Conservation (phyloP, 805 yeast genomes). For the Yarrowia yakushimensis region DNA sequence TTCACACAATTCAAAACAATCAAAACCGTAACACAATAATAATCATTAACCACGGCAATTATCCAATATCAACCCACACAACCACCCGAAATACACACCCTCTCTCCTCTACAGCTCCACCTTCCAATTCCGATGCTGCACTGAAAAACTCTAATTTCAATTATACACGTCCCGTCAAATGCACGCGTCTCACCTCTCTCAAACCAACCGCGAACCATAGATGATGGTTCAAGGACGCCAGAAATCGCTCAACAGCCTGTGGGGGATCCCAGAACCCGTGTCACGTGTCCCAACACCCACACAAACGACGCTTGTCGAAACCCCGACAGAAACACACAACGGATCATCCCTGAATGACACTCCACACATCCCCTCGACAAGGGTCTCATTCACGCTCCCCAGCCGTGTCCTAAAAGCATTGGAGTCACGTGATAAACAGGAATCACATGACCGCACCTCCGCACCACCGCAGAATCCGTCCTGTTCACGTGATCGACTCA, state of each 20-base stretch:
- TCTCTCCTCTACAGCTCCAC: too few relatives aligned
- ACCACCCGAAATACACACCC: too few relatives aligned
- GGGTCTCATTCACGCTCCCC: neutral
- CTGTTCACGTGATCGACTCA: neutral
- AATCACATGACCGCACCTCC: neutral
- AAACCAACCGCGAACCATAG: neutral
- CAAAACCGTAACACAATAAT: too few relatives aligned
- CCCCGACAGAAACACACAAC: too few relatives aligned
- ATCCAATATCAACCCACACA: too few relatives aligned
- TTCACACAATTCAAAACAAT: too few relatives aligned
- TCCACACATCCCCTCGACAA: neutral
- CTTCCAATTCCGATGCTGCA: neutral
- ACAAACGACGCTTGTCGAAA: neutral
- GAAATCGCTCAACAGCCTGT: constrained; percentile 1
- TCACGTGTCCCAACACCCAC: neutral
- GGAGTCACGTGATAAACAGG: neutral
- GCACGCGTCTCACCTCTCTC: neutral
- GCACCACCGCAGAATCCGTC: neutral
- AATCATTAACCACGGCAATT: too few relatives aligned
- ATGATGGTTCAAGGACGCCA: constrained; percentile 23
- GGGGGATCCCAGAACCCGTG: neutral
- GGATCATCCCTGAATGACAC: neutral
- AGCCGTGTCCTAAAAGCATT: neutral
- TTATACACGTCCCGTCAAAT: neutral
- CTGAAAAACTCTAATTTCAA: neutral